These are phyloP conservation scores for Ophiorrhiza pumila DNA, from an alignment of 257 asterid genomes.

Conservation along the genomic window DNA sequence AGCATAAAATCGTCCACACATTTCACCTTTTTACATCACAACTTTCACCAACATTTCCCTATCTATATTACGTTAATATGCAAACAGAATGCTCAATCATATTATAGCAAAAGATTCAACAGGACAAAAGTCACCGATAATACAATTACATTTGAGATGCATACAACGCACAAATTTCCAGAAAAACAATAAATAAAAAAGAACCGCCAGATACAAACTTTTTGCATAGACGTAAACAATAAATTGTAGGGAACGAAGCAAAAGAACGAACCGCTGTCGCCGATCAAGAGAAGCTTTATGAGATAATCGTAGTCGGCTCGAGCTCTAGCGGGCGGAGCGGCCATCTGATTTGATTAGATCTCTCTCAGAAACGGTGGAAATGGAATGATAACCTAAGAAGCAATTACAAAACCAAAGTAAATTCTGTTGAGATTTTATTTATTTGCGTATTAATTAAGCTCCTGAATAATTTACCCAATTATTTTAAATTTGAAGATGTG, in stretches of 20 bases:
- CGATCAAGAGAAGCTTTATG: constrained; percentile 50
- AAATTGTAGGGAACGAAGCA: too few species aligned
- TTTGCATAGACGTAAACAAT: not conserved
- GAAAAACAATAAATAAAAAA: not conserved
- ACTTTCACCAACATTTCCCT: not conserved
- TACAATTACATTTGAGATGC: constrained; percentile 3
- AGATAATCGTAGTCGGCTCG: constrained; percentile 57
- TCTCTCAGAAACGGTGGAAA: constrained; percentile 9
- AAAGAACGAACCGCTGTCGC: constrained; percentile 48
- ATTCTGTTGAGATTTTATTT: not conserved
- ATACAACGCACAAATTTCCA: not conserved
- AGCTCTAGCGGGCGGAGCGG: constrained; percentile 60
- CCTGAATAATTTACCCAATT: not conserved
- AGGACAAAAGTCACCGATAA: not conserved
- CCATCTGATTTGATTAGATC: constrained; percentile 31
- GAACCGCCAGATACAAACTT: not conserved
- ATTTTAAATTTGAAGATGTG: not conserved
- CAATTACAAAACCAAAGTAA: not conserved
- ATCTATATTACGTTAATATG: not conserved
- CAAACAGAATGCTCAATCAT: constrained; percentile 1
- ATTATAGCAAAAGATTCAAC: not conserved
- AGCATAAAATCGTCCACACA: not conserved
- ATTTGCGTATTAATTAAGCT: not conserved
- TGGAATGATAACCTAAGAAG: constrained; percentile 6
- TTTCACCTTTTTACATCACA: not conserved